These are phyloP conservation scores for Candida taoyuanica DNA, from an alignment of 805 yeast species.

Conservation along the genomic window DNA sequence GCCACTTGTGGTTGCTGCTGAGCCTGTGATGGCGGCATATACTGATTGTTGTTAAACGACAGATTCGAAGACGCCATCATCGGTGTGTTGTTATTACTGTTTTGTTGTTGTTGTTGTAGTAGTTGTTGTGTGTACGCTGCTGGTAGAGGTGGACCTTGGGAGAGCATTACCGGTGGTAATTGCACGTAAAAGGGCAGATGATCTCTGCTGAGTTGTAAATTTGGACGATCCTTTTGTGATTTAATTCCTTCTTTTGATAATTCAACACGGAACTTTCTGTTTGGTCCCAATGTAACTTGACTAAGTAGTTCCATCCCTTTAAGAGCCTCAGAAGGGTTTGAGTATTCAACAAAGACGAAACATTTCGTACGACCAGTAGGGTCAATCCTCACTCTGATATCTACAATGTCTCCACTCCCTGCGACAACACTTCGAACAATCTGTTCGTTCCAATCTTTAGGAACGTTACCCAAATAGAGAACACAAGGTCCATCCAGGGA, in stretches of 20 bases:
- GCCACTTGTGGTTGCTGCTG: too few relatives aligned
- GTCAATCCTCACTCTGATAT: conserved; percentile 41
- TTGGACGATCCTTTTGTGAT: conserved; percentile 34
- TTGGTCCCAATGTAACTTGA: conserved; percentile 41
- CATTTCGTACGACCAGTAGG: conserved; percentile 55
- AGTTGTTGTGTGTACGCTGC: background rate
- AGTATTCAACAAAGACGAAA: conserved; percentile 61
- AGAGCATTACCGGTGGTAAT: conserved; percentile 37
- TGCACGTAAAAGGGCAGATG: conserved; percentile 53
- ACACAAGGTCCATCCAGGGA: conserved; percentile 30
- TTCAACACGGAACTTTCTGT: conserved; percentile 48
- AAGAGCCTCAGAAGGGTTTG: conserved; percentile 46
- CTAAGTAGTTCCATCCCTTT: conserved; percentile 41
- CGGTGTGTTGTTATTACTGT: too few relatives aligned
- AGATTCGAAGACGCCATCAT: too few relatives aligned
- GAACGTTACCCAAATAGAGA: conserved; percentile 58
- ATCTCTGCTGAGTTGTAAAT: conserved; percentile 40
- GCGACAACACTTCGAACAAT: conserved; percentile 60
- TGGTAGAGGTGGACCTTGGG: conserved; percentile 1
- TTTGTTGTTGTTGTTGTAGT: too few relatives aligned
- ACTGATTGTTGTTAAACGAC: too few relatives aligned
- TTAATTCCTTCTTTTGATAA: conserved; percentile 57
- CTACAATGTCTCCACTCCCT: conserved; percentile 69
- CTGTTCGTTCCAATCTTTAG: conserved; percentile 67
- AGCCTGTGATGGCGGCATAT: too few relatives aligned